Evolutionary conservation across 352 stramenopile species (phyloP).

Genomic region (Phytopythium cucurbitacearum): DNA sequence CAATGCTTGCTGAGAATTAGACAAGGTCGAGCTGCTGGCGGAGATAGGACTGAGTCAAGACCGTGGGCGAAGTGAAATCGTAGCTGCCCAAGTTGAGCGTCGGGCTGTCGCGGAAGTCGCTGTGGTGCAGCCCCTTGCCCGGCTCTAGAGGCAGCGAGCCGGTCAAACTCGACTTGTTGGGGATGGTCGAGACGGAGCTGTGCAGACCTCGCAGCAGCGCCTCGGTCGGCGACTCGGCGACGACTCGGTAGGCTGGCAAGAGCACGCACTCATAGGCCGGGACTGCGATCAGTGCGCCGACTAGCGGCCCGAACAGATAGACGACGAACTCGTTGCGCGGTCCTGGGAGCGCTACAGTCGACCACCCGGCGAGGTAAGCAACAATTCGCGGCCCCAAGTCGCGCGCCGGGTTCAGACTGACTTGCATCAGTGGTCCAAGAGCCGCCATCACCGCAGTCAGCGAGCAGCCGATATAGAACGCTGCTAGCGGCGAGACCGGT

Average conservation of each 20-base stretch:
- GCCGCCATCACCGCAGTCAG: constrained; percentile 45
- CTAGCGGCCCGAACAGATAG: constrained; percentile 54
- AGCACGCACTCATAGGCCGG: no score
- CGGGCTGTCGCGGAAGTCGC: constrained; percentile 29
- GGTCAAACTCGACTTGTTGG: no score
- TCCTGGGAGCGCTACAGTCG: constrained; percentile 26
- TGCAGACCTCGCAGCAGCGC: no score
- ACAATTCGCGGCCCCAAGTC: constrained; percentile 74
- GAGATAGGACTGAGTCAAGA: constrained; percentile 2
- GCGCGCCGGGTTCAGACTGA: constrained; percentile 67
- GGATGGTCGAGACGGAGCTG: no score
- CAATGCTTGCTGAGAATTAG: neutral
- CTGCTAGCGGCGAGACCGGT: constrained; percentile 17
- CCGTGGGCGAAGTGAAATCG: constrained; percentile 18
- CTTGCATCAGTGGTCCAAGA: constrained; percentile 63
- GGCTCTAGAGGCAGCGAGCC: constrained; percentile 1
- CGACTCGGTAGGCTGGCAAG: no score
- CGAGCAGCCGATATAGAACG: constrained; percentile 49
- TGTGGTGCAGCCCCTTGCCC: constrained; percentile 18
- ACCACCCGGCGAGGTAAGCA: constrained; percentile 59
- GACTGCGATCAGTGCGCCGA: constrained; percentile 43
- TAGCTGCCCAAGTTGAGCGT: constrained; percentile 22
- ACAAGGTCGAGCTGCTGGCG: constrained; percentile 3
- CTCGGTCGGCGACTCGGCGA: no score
- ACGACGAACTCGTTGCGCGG: constrained; percentile 54